Percentiles rank a stretch among this genome's conserved stretches.
Evolutionary conservation across 208 protist genomes (phyloP).

Genomic region (Herpetomonas tarakana): DNA sequence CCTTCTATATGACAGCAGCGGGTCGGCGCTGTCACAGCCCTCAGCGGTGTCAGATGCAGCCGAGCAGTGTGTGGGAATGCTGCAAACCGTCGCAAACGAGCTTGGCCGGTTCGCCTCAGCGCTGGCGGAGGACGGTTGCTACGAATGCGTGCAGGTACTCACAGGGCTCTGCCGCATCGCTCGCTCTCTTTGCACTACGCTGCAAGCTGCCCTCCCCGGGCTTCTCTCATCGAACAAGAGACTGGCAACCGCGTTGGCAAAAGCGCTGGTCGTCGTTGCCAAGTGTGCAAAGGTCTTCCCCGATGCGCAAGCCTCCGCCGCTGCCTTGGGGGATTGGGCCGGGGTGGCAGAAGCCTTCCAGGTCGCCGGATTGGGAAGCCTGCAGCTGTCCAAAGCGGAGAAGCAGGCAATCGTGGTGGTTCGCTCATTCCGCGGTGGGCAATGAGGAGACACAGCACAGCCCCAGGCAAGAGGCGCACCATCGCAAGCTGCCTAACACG

Average conservation of each 20-base stretch:
- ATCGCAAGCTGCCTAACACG: background rate
- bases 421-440: background rate
- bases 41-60: background rate
- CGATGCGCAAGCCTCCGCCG: too few species aligned
- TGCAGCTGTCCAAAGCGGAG: background rate
- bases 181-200: background rate
- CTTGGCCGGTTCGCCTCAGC: background rate
- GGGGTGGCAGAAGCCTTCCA: background rate
- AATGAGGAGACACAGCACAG: background rate
- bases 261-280: background rate
- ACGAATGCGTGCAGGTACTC: background rate
- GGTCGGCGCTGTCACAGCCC: background rate
- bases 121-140: background rate
- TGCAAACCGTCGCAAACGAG: background rate
- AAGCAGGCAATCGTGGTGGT: background rate
- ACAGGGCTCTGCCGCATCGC: background rate
- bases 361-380: too few species aligned
- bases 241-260: background rate
- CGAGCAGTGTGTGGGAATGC: background rate
- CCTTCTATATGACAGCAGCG: conserved; percentile 1
- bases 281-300: background rate
- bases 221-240: background rate
- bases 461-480: background rate
- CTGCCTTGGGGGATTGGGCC: background rate
- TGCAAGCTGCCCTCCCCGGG: background rate